Percentiles rank a stretch among this genome's conserved stretches.
phyloP scores from a whole-genome alignment of 106 monocot species.

The Dioscorea zingiberensis region DNA sequence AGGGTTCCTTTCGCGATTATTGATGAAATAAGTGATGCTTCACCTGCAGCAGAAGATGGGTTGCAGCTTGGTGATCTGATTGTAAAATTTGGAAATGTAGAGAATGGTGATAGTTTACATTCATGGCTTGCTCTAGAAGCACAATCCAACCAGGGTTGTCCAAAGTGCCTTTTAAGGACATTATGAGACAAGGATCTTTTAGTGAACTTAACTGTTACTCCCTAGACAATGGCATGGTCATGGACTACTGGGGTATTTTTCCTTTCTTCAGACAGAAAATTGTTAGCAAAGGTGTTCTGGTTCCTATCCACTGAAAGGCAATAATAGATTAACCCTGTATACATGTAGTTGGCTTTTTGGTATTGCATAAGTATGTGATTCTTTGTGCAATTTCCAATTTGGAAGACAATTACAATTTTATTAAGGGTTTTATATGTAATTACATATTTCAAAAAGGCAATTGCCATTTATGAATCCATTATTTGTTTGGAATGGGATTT shows the following conservation, averaged over 20 bases:
- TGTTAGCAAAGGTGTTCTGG: no score
- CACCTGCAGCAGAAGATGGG: slow-evolving; percentile 87
- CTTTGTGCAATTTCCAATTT: no score
- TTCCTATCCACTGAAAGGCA: no score
- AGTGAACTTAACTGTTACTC: slow-evolving; percentile 62
- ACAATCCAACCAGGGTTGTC: slow-evolving; percentile 54
- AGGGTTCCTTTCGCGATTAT: slow-evolving; percentile 79
- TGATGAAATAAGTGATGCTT: slow-evolving; percentile 84
- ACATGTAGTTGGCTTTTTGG: no score
- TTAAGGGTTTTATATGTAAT: no score
- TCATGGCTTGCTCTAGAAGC: slow-evolving; percentile 62
- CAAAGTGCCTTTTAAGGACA: slow-evolving; percentile 37
- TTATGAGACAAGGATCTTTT: slow-evolving; percentile 62
- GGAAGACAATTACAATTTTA: no score
- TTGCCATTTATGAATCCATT: no score
- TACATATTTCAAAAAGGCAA: no score
- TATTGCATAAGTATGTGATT: no score
- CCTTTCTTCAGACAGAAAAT: neutral
- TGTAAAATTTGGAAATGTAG: slow-evolving; percentile 81
- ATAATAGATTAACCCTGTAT: no score
- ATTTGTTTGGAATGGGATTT: no score
- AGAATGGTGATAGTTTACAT: slow-evolving; percentile 58
- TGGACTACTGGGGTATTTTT: slow-evolving; percentile 76
- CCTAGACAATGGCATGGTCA: slow-evolving; percentile 85
- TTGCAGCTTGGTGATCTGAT: slow-evolving; percentile 91